A percentile compares a stretch with the other conserved stretches of the same genome.
Conservation (phyloP, 306 rosid species). For the Lathyrus aphaca region DNA sequence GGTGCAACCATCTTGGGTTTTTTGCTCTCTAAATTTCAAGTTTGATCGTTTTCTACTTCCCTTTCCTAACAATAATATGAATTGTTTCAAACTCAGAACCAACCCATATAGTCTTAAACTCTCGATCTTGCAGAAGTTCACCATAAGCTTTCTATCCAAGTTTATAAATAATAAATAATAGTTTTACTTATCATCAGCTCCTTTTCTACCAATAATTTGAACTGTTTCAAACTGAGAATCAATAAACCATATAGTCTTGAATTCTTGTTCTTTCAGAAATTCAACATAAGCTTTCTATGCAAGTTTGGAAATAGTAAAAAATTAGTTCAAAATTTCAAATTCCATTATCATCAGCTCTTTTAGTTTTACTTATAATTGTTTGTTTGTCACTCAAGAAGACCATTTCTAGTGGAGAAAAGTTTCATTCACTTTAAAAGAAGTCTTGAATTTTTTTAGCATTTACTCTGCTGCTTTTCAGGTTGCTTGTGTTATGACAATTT, state of each 20-base stretch:
- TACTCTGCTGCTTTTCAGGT: constrained; percentile 56
- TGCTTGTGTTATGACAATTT: constrained; percentile 96
- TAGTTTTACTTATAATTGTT: neutral
- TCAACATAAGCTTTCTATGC: constrained; percentile 14
- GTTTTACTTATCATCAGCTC: constrained; percentile 26
- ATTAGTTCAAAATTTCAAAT: neutral
- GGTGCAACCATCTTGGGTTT: constrained; percentile 12
- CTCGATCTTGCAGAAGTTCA: constrained; percentile 29
- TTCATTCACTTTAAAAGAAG: constrained; percentile 4
- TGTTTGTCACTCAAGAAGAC: constrained; percentile 14
- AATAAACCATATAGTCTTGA: constrained; percentile 23
- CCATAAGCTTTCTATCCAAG: constrained; percentile 5
- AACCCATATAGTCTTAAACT: constrained; percentile 23
- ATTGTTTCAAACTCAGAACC: constrained; percentile 7
- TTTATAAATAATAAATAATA: neutral
- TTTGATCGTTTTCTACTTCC: neutral
- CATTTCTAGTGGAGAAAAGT: constrained; percentile 11
- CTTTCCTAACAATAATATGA: constrained; percentile 15
- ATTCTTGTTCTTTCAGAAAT: constrained; percentile 27
- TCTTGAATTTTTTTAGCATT: neutral
- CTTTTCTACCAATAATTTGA: constrained; percentile 21
- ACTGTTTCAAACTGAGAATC: constrained; percentile 7
- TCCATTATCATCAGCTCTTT: constrained; percentile 18
- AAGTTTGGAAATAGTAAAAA: constrained; percentile 10
- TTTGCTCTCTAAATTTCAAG: constrained; percentile 20